Evolutionary conservation across 169 alveolate species (phyloP).

Genomic region (Perkinsus olseni): DNA sequence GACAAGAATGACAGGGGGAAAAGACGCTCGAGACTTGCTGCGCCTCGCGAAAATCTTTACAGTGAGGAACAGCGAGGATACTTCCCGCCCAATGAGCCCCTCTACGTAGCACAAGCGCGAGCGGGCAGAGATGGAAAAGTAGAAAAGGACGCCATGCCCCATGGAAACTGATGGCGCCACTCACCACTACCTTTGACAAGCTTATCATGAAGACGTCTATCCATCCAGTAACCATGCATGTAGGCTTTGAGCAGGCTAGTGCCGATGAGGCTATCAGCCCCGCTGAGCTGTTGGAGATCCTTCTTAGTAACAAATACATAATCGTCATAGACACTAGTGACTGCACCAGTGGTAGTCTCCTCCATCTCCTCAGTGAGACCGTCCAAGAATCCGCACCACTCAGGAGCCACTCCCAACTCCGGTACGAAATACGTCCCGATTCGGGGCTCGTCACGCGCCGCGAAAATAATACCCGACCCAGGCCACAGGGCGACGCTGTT

Average conservation of each 20-base stretch:
- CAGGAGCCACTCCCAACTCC: conserved; percentile 78
- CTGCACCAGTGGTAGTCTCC: conserved; percentile 38
- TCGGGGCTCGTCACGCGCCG: conserved; percentile 68
- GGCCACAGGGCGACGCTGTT: conserved; percentile 29
- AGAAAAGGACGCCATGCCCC: too few relatives aligned
- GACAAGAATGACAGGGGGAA: too few relatives aligned
- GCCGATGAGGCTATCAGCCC: conserved; percentile 71
- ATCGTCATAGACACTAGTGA: conserved; percentile 67
- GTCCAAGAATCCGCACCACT: conserved; percentile 79
- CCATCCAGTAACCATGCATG: conserved; percentile 80
- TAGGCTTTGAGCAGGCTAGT: conserved; percentile 67
- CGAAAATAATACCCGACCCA: conserved; percentile 68
- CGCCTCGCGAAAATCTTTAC: too few relatives aligned
- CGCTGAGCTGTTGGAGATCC: conserved; percentile 62
- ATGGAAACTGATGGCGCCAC: too few relatives aligned
- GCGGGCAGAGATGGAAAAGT: too few relatives aligned
- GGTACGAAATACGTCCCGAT: conserved; percentile 75
- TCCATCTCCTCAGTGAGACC: conserved; percentile 81
- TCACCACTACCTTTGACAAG: conserved; percentile 51
- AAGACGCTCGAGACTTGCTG: too few relatives aligned
- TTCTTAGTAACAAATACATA: conserved; percentile 71
- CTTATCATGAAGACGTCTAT: conserved; percentile 61
- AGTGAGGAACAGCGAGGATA: too few relatives aligned
- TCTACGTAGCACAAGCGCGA: too few relatives aligned
- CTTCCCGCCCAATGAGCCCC: too few relatives aligned